Base-by-base conservation (phyloP, 331 rosid genomes). In the Cydonia oblonga region DNA sequence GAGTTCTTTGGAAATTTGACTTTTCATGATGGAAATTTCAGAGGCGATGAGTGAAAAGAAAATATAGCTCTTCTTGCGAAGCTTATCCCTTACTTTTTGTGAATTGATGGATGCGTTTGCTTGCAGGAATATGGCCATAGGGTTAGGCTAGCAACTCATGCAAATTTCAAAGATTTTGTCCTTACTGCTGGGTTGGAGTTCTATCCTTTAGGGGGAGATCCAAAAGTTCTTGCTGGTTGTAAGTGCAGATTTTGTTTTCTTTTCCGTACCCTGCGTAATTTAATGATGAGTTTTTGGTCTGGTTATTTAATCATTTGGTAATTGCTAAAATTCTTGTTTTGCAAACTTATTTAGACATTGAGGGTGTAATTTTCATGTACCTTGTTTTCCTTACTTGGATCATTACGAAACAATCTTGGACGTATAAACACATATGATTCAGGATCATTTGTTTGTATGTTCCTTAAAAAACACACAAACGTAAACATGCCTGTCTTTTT, bases 201-300 rank as follows among this genome's bases (percentile, higher is more conserved):
- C 87, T 93, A 54, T 85, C 92, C 97, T 68, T 79, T 93, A 72
- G 97, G 98, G 63, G 97, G 98, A 76, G 98, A 93, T 83, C 96
- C 98, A 64, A 91, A 91, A 86, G 87, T 93, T 85, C 98, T 93
- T 72, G 98, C 98, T 73, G 97, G 86, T 35, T 93, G 98, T 93
- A 84, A 91, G 98, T 85, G 75, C 78, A 32, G 63, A 51, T 51
- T 81, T 73, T 62, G 71, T 79, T 68, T 14, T 14, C 69, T 60
- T 79, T 63, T 35, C 26, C 26, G 69, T 71, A 32, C 49, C 71
- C 25, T 40, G 49, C 59, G 38, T 81, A 60, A 74, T 70, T 58
- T 29, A 38, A 63, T 10, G 25, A 28, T 32, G 68, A 63, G 25
- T 63, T 7, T 63, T 19, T 30, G 24, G 14, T 32, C 44, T 32